phyloP scores from a whole-genome alignment of 169 alveolate species.

The Perkinsus olseni region DNA sequence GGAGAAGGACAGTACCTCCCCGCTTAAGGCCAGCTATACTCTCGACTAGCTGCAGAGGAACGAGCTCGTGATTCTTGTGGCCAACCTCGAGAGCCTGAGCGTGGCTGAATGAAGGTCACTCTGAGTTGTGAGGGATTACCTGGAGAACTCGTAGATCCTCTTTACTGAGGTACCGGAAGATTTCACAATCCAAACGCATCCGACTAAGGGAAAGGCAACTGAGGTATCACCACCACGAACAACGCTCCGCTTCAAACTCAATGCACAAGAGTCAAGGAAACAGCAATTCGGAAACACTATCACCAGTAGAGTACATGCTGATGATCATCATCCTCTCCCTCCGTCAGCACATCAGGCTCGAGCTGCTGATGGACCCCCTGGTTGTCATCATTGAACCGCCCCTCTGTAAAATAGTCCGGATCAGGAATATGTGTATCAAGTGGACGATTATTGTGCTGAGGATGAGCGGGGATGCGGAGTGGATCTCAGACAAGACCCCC shows the following conservation, averaged over 20 bases:
- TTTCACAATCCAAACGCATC: constrained; percentile 38
- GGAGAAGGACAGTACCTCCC: constrained; percentile 53
- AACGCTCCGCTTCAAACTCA: neutral
- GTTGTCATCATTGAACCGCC: neutral
- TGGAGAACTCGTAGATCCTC: constrained; percentile 50
- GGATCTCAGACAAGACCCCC: no score
- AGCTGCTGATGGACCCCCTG: neutral
- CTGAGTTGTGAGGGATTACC: constrained; percentile 22
- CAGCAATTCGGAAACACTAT: neutral
- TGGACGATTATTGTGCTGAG: no score
- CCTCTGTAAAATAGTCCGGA: neutral
- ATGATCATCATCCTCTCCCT: neutral
- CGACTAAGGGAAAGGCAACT: neutral
- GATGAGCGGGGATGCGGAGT: no score
- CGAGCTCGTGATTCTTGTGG: constrained; percentile 95
- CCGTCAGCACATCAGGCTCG: neutral
- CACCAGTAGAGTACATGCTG: neutral
- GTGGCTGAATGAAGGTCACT: constrained; percentile 17
- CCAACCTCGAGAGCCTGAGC: constrained; percentile 95
- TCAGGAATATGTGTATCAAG: neutral
- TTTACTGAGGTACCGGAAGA: constrained; percentile 45
- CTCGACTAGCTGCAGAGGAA: constrained; percentile 87
- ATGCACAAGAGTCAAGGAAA: neutral
- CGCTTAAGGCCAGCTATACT: constrained; percentile 88
- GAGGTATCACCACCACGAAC: no score